phyloP scores from a whole-genome alignment of 1,284 basidiomycete species.

The Puccinia coronata region DNA sequence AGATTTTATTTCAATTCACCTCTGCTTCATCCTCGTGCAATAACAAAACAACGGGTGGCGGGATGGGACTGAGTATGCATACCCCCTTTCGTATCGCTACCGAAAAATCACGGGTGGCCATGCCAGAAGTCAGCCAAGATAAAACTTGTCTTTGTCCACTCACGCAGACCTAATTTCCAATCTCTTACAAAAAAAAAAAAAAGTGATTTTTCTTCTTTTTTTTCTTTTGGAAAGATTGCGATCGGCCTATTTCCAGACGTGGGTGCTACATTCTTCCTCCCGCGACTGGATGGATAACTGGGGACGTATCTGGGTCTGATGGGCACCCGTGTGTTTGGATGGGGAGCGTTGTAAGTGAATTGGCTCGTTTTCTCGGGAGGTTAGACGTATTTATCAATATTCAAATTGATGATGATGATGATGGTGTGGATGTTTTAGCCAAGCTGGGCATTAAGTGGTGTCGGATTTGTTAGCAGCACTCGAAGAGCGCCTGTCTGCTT shows the following conservation, averaged over 20 bases:
- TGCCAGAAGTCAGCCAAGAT: constrained; percentile 70
- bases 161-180: too few relatives aligned
- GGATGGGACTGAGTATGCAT: constrained; percentile 83
- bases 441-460: constrained; percentile 83
- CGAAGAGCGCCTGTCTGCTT: constrained; percentile 59
- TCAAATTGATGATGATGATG: too few relatives aligned
- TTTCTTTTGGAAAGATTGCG: constrained; percentile 51
- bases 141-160: neutral
- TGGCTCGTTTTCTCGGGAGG: neutral
- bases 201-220: too few relatives aligned
- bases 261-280: constrained; percentile 84
- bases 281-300: constrained; percentile 83
- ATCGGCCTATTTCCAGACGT: constrained; percentile 75
- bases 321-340: constrained; percentile 70
- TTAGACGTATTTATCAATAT: too few relatives aligned
- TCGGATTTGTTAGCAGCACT: constrained; percentile 72
- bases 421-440: constrained; percentile 66
- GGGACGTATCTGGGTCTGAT: constrained; percentile 95
- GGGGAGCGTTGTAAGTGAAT: constrained; percentile 74
- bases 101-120: constrained; percentile 87
- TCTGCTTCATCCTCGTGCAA: too few relatives aligned
- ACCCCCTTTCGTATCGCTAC: constrained; percentile 91
- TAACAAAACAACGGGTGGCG: constrained; percentile 84
- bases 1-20: too few relatives aligned
- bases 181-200: constrained; percentile 60